Conservation (phyloP, 2,329 filamentous ascomycete genomes). For the Alternaria sp. region DNA sequence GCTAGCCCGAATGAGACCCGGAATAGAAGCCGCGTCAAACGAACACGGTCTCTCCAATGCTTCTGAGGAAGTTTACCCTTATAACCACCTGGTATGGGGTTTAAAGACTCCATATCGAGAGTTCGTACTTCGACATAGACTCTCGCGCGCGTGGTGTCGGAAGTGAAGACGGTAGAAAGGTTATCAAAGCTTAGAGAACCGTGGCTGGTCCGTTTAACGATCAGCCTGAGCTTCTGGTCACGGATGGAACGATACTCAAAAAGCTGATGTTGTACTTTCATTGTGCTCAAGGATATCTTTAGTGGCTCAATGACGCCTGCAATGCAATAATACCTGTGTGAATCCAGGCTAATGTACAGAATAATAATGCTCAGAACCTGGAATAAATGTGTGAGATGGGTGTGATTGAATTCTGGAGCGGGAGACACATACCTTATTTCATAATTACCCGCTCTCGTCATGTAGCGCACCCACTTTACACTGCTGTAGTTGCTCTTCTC, state of each 20-base stretch:
- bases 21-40: too few species aligned
- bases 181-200: background rate
- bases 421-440: constrained; percentile 75
- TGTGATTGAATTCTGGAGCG: background rate
- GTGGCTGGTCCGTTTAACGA: background rate
- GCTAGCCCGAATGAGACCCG: too few species aligned
- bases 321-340: constrained; percentile 27
- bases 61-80: too few species aligned
- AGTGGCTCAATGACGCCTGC: constrained; percentile 25
- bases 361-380: constrained; percentile 16
- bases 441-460: constrained; percentile 97
- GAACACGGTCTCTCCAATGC: too few species aligned
- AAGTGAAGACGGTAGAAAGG: too few species aligned
- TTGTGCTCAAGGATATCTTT: constrained; percentile 14
- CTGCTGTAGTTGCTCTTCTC: constrained; percentile 99
- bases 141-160: too few species aligned
- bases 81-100: too few species aligned
- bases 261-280: constrained; percentile 10
- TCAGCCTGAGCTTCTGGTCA: background rate
- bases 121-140: too few species aligned
- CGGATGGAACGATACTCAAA: background rate
- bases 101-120: too few species aligned
- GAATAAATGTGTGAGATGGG: background rate
- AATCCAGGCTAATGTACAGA: constrained; percentile 1
- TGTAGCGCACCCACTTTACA: constrained; percentile 99